Percentiles rank a stretch among this genome's conserved stretches.
These are phyloP conservation scores for Fomitiporia mediterranea DNA, from an alignment of 1,284 basidiomycete genomes.

Conservation along the genomic window DNA sequence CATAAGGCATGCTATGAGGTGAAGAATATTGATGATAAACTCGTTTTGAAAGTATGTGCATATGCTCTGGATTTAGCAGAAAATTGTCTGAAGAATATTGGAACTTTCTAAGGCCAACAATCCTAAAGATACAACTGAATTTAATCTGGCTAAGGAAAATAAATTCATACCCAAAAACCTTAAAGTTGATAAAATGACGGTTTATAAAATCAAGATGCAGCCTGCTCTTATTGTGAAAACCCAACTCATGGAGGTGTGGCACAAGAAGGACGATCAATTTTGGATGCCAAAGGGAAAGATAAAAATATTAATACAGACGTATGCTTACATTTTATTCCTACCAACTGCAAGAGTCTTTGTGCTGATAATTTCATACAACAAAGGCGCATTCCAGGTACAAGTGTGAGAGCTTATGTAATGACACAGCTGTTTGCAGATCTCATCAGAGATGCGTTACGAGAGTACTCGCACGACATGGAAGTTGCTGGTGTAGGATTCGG, in stretches of 20 bases:
- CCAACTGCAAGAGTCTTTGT: background rate
- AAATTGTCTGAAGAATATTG: slow-evolving; percentile 1
- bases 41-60: slow-evolving; percentile 56
- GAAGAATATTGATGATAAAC: slow-evolving; percentile 59
- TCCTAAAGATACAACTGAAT: slow-evolving; percentile 58
- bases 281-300: slow-evolving; percentile 86
- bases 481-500: slow-evolving; percentile 85
- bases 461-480: slow-evolving; percentile 91
- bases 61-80: slow-evolving; percentile 3
- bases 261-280: slow-evolving; percentile 95
- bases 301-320: slow-evolving; percentile 72
- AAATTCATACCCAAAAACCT: slow-evolving; percentile 88
- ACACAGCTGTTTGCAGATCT: slow-evolving; percentile 83
- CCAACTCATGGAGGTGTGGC: slow-evolving; percentile 74
- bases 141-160: slow-evolving; percentile 80
- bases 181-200: slow-evolving; percentile 70
- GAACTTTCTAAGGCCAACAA: slow-evolving; percentile 55
- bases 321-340: slow-evolving; percentile 13
- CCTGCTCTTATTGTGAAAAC: slow-evolving; percentile 77
- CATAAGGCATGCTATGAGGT: slow-evolving; percentile 84
- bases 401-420: slow-evolving; percentile 54
- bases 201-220: slow-evolving; percentile 63
- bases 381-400: slow-evolving; percentile 24
- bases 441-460: slow-evolving; percentile 84
- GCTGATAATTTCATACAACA: background rate